Base-by-base conservation (phyloP, 108 stramenopile genomes). In the Nitzschia sp. region DNA sequence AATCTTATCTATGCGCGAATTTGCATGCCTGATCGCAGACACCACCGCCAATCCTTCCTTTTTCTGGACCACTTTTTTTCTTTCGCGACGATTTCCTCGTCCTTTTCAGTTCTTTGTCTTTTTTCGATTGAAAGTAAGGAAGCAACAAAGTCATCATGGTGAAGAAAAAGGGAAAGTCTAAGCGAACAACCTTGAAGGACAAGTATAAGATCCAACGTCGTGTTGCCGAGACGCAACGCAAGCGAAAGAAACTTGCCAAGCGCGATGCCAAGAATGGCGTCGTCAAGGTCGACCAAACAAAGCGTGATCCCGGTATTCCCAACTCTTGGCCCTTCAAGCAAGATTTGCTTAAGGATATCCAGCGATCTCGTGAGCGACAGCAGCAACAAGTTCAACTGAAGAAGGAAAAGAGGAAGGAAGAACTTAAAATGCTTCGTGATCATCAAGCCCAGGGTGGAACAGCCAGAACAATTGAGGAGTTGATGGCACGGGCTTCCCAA, bases 301-400 rank as follows among this genome's bases (percentile, higher is more conserved):
- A 90, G 75, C 96, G 92, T 65, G 99, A 98, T 78, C 97, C 96
- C 1, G 97, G 97, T 14, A 98, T 99, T 72, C 99, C 99, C 54
- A 99, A 98, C 73, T 90, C 94, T 11, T 94, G 96, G 92, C 99
- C 99, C 7, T 98, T 97, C 83, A 98, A 98, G 74, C 95, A 96
- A 66, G 92, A 98, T 71, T 77, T 99, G 53, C 64, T 97, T 17
- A 90, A 93, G 69, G 88, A 91, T 48, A 92, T 95, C 41, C 80
- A 77, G 41, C 63, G 81, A 41, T 68, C 83, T 15, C 87, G 94
- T 54, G 96, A 96, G 59, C 78, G 88, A 39, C 84, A 83, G 19
- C 86, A 94, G 41, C 75, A 82, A 61, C 72, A 77, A 15, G 84
- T 94, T 55, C 53, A 69, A 41, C 87, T 93, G 50, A 77, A 69